Evolutionary conservation across 73 alveolate genomes (phyloP).

Genomic region (Paramecium biaurelia): DNA sequence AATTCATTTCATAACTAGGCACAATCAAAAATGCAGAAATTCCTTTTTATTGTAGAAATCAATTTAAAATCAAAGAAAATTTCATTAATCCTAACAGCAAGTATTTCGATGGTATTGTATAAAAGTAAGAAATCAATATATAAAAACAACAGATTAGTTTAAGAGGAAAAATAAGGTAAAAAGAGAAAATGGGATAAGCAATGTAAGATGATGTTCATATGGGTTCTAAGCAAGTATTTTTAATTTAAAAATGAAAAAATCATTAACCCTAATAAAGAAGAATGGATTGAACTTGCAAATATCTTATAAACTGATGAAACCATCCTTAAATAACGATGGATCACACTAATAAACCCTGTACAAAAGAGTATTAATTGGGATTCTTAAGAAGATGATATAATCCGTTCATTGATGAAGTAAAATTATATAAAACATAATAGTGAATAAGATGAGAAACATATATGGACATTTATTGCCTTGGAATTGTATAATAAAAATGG

Average conservation of each 20-base stretch:
- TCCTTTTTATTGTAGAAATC: not conserved
- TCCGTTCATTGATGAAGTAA: constrained; percentile 14
- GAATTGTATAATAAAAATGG: not conserved
- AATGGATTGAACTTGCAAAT: constrained; percentile 12
- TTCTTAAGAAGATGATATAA: constrained; percentile 20
- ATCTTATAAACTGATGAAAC: not conserved
- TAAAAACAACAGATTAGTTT: not conserved
- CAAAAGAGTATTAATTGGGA: constrained; percentile 26
- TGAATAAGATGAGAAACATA: constrained; percentile 39
- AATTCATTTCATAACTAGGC: constrained; percentile 10
- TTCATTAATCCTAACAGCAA: constrained; percentile 45
- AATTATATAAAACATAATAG: not conserved
- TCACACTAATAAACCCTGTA: constrained; percentile 9
- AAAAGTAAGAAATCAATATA: not conserved
- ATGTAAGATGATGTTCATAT: constrained; percentile 28
- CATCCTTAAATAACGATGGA: constrained; percentile 14
- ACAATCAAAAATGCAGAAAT: constrained; percentile 13
- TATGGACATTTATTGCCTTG: constrained; percentile 17
- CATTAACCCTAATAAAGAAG: not conserved
- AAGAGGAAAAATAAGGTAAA: not conserved
- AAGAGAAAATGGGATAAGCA: constrained; percentile 37
- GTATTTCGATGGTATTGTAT: not conserved
- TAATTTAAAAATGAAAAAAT: not conserved
- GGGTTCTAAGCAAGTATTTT: constrained; percentile 6
- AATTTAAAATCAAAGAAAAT: constrained; percentile 26